These are phyloP conservation scores for Calocybe gangraenosa DNA, from an alignment of 768 basidiomycete species.

Conservation along the genomic window DNA sequence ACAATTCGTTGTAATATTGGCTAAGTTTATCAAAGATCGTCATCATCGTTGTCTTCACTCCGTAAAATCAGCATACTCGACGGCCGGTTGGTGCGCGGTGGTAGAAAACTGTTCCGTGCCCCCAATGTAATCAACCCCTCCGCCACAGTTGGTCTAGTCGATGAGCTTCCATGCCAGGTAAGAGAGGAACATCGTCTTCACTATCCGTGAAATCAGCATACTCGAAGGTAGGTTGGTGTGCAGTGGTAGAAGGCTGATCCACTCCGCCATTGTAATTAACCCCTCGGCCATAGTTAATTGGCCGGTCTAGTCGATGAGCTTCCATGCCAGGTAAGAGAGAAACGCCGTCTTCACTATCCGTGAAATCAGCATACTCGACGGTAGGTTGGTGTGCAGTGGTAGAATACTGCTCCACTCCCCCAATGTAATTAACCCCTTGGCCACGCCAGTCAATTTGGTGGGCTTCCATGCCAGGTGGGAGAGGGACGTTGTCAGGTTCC, in stretches of 20 bases:
- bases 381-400: constrained; percentile 6
- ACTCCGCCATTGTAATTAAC: not conserved
- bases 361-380: constrained; percentile 5
- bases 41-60: not conserved
- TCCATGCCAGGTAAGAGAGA: constrained; percentile 7
- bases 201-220: constrained; percentile 6
- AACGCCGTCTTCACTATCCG: constrained; percentile 12
- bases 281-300: constrained; percentile 1
- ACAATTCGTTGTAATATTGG: too few relatives aligned
- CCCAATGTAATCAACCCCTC: not conserved
- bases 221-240: constrained; percentile 2
- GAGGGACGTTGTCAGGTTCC: constrained; percentile 10
- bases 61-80: constrained; percentile 5
- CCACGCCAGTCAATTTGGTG: constrained; percentile 7
- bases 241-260: too few relatives aligned
- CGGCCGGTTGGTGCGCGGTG: not conserved
- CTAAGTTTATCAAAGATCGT: too few relatives aligned
- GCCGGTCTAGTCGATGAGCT: constrained; percentile 8
- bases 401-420: not conserved
- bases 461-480: constrained; percentile 2
- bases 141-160: constrained; percentile 6
- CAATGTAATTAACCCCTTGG: not conserved
- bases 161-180: constrained; percentile 5
- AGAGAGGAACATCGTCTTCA: constrained; percentile 10
- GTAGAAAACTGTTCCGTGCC: not conserved